Evolutionary conservation across 805 yeast species (phyloP).

Genomic region (Metschnikowia cubensis): DNA sequence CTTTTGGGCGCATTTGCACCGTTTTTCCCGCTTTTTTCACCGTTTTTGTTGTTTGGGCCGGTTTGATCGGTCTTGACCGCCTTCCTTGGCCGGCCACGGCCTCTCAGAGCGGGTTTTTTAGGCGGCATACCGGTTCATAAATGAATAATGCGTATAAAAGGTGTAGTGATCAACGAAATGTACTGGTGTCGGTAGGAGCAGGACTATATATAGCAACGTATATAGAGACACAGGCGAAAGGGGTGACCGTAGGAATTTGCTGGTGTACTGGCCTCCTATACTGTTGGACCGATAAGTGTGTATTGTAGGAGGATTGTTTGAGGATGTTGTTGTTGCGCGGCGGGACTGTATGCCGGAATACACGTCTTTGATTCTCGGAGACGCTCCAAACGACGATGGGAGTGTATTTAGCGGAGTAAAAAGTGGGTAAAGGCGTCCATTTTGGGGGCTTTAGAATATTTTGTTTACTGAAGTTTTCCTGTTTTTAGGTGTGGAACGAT

Average conservation of each 20-base stretch:
- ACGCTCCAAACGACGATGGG: no score
- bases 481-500: no score
- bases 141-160: background rate
- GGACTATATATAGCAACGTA: no score
- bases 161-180: no score
- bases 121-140: slow-evolving; percentile 11
- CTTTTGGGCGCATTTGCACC: background rate
- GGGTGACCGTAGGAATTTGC: background rate
- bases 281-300: no score
- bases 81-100: slow-evolving; percentile 3
- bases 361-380: background rate
- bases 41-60: background rate
- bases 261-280: background rate
- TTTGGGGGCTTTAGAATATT: no score
- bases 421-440: no score
- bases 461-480: no score
- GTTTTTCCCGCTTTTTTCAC: background rate
- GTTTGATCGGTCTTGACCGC: background rate
- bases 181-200: no score
- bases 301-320: background rate
- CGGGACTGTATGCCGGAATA: background rate
- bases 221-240: background rate
- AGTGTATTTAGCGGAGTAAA: no score
- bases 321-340: background rate
- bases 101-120: slow-evolving; percentile 3